phyloP scores from a whole-genome alignment of 768 basidiomycete genomes.

The Tubosaeta sp. region DNA sequence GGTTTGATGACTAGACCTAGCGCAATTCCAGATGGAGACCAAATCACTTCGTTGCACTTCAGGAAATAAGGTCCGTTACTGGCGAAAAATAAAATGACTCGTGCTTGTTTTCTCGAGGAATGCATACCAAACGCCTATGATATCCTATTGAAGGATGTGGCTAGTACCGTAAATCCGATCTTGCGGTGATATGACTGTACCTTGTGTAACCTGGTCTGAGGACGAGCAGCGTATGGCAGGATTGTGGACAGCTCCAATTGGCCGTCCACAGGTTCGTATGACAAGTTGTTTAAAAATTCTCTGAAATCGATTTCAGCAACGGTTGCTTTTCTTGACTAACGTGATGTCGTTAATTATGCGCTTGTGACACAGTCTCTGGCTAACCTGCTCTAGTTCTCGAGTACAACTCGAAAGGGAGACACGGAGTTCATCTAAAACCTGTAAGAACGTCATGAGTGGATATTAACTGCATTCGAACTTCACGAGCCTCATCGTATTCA shows the following conservation, averaged over 20 bases:
- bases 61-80: constrained; percentile 14
- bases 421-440: constrained; percentile 21
- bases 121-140: constrained; percentile 7
- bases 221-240: neutral
- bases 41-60: constrained; percentile 17
- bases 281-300: neutral
- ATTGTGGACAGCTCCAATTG: constrained; percentile 11
- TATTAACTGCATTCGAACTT: neutral
- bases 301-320: constrained; percentile 17
- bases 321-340: constrained; percentile 10
- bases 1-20: constrained; percentile 25
- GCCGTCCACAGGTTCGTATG: constrained; percentile 11
- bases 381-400: constrained; percentile 22
- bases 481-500: constrained; percentile 20
- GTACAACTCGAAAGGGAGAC: constrained; percentile 11
- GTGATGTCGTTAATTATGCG: neutral
- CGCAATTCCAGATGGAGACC: constrained; percentile 20
- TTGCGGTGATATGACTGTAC: constrained; percentile 5
- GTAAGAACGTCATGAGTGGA: neutral
- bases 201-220: constrained; percentile 7
- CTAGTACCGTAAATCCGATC: neutral
- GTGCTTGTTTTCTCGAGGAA: neutral
- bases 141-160: constrained; percentile 2
- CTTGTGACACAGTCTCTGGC: neutral
- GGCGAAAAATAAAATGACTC: neutral